Evolutionary conservation across 495 filamentous ascomycete species (phyloP), one percentile per base, ranked within the genome.

Genomic region (Hypoxylon trugodes): DNA sequence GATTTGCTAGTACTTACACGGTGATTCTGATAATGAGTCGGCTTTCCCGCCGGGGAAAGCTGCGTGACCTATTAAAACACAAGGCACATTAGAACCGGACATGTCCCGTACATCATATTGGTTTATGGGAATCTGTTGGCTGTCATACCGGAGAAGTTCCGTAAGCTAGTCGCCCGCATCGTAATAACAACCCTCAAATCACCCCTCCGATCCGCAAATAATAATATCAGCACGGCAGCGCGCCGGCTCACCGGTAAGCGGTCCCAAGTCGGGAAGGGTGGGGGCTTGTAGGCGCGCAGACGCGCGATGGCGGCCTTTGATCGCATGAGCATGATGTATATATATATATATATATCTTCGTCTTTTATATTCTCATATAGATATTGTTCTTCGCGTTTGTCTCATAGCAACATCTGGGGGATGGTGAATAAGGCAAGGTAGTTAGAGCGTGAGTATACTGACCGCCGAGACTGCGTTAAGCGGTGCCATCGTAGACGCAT

Each of bases 121-220:
- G n/a, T 40, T 16, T 36, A 1, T 6, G 35, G n/a, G 16, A 41
- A 12, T 15, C 9, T 21, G 3, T 10, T n/a, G 30, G 30, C 13
- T 10, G n/a, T 28, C 72, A 24, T 62, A 78, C 77, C 79, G 2
- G 79, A 81, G 65, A 85, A 88, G 63, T 78, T 83, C 15, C 87
- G 86, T 59, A 97, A 74, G 32, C 83, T 89, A 51, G 86, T 84
- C 25, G 92, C 89, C 57, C 93, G 85, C 75, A 96, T 91, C 19
- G 93, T 97, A 51, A 97, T 83, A 15, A 96, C 92, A 6, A 96
- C 88, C 36, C 87, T 79, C 24, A 96, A 75, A 38, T 94, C 89
- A 7, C 93, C 93, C 32, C 80, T 75, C 13, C 82, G 79, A 70
- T 96, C 92, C 26, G 91, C 90, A 72, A 92, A 96, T 0, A 97